Conservation (phyloP, 2,329 filamentous ascomycete species). For the Nemania sp. region DNA sequence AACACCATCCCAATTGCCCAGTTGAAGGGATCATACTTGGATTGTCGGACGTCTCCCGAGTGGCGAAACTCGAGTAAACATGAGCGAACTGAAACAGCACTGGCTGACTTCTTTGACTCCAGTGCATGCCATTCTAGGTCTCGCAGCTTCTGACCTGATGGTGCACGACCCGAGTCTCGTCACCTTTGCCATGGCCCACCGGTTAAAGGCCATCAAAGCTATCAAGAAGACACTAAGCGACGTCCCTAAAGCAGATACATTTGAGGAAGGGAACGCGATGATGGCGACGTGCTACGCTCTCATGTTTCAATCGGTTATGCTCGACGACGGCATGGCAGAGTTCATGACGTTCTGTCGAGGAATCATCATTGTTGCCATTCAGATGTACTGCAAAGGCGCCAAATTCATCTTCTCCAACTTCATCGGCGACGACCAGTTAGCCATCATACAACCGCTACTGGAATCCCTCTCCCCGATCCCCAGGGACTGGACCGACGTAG, state of each 20-base stretch:
- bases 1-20: not conserved
- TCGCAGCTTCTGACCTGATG: slow-evolving; percentile 69
- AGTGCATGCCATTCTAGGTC: slow-evolving; percentile 70
- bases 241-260: slow-evolving; percentile 46
- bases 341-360: slow-evolving; percentile 65
- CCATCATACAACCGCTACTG: slow-evolving; percentile 51
- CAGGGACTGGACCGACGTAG: slow-evolving; percentile 51
- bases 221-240: slow-evolving; percentile 60
- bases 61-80: not conserved
- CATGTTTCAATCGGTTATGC: slow-evolving; percentile 61
- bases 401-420: slow-evolving; percentile 57
- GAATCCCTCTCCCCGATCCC: slow-evolving; percentile 51
- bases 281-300: slow-evolving; percentile 64
- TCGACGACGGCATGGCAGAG: slow-evolving; percentile 63
- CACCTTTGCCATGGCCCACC: slow-evolving; percentile 64
- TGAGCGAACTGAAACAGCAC: not conserved
- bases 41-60: not conserved
- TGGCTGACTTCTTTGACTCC: slow-evolving; percentile 50
- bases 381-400: slow-evolving; percentile 56
- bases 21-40: not conserved
- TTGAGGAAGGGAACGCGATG: slow-evolving; percentile 62
- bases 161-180: slow-evolving; percentile 55
- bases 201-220: slow-evolving; percentile 62
- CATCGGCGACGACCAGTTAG: slow-evolving; percentile 47
- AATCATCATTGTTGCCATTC: slow-evolving; percentile 58